Evolutionary conservation across 768 basidiomycete species (phyloP), one percentile per base, ranked within the genome.

Genomic region (Sporobolomyces phaffii): DNA sequence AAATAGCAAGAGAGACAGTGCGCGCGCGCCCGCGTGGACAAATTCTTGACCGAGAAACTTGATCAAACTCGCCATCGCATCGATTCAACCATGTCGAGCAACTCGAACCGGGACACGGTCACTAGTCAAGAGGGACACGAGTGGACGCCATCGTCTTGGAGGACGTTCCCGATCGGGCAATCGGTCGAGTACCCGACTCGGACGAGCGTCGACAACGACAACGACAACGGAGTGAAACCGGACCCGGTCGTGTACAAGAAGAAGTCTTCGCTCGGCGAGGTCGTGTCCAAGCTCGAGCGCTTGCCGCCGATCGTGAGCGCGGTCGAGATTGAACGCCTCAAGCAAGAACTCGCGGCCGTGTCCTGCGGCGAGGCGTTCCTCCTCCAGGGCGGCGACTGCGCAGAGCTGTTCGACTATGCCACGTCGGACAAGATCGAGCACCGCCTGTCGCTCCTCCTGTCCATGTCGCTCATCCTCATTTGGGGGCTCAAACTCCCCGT

Each of bases 351-450:
- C 10, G 68, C 69, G 24, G 79, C 82, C 38, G 84, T 84, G 40
- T 91, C 93, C 4, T 88, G 96, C 24, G 89, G 90, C 68, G 85
- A 93, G 74, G 91, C 91, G 0, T 98, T 99, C 78, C 81, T 99
- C 41, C 83, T 99, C 3, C 96, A 99, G 68, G 96, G 96, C 1
- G 96, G 96, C 3, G 96, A 99, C 75, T 99, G 96, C 74, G 71
- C 71, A 0, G 74, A 50, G 54, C 53, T 72, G 17, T 67, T 68
- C 65, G 72, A 63, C 36, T 60, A 56, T 60, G 56, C 60, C 72
- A 40, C 48, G 43, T 52, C 58, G 20, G 22, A 90, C 79, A 89
- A 90, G 72, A 90, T 94, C 68, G 85, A 89, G 40, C 84, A 86
- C 24, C 91, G 91, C 76, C 87, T 94, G 61, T 89, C 89, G 1